Conservation (phyloP, 2,329 filamentous ascomycete species). For the Claviceps capensis region DNA sequence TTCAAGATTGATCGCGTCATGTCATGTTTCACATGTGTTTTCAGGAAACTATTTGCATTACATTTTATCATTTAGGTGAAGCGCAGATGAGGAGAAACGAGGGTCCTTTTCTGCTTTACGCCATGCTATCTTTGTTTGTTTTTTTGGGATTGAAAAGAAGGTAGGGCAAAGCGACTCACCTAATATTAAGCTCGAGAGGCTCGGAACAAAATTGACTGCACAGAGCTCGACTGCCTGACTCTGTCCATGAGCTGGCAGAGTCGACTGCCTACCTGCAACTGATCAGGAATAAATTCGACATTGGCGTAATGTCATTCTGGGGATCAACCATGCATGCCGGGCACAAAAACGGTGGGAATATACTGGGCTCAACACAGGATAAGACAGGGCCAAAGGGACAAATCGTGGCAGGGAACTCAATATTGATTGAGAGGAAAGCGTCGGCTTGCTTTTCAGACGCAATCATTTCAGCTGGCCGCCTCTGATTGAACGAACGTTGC, state of each 20-base stretch:
- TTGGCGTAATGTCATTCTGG: background rate
- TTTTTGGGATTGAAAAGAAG: background rate
- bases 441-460: too few relatives aligned
- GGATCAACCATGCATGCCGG: background rate
- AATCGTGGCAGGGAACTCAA: background rate
- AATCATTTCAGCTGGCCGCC: too few relatives aligned
- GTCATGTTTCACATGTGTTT: background rate
- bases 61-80: background rate
- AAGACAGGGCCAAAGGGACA: background rate
- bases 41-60: background rate
- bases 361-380: background rate
- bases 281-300: background rate
- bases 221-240: background rate
- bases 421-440: too few relatives aligned
- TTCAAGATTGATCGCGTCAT: conserved; percentile 9
- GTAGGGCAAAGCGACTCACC: background rate
- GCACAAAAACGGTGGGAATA: background rate
- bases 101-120: background rate
- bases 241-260: background rate
- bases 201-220: background rate
- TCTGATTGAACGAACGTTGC: too few relatives aligned
- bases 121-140: background rate
- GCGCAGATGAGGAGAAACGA: background rate
- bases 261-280: background rate
- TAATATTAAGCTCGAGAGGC: background rate